Conservation (phyloP, 768 basidiomycete genomes). For the Pleurotus djamor region DNA sequence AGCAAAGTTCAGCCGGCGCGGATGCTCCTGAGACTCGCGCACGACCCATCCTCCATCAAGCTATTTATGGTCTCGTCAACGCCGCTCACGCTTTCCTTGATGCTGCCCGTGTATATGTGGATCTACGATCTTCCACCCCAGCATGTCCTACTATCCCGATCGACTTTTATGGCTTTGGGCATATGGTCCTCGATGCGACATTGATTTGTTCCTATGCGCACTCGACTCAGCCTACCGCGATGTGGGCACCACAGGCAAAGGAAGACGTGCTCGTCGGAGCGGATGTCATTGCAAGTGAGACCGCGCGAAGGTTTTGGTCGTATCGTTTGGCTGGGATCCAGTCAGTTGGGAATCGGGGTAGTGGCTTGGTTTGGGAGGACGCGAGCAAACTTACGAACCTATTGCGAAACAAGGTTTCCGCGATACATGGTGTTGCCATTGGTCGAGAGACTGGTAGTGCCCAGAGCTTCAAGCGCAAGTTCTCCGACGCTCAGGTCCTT, state of each 20-base stretch:
- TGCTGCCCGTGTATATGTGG: constrained; percentile 22
- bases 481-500: background rate
- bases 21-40: background rate
- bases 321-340: constrained; percentile 7
- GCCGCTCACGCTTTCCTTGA: constrained; percentile 67
- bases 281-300: background rate
- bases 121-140: constrained; percentile 11
- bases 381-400: constrained; percentile 20
- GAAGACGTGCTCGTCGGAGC: constrained; percentile 18
- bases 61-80: constrained; percentile 53
- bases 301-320: constrained; percentile 20
- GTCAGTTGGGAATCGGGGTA: background rate
- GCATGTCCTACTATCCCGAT: constrained; percentile 39
- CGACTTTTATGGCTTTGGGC: constrained; percentile 57
- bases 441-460: background rate
- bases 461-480: background rate
- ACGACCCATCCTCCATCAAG: constrained; percentile 28
- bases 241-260: constrained; percentile 44
- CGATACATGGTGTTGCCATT: background rate
- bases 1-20: background rate
- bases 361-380: constrained; percentile 12
- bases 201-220: constrained; percentile 64
- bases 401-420: constrained; percentile 20
- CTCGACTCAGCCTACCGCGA: constrained; percentile 46
- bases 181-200: constrained; percentile 64